A percentile compares a stretch with the other conserved stretches of the same genome.
phyloP scores from a whole-genome alignment of 805 yeast species.

The Wickerhamomyces kurtzmanii region DNA sequence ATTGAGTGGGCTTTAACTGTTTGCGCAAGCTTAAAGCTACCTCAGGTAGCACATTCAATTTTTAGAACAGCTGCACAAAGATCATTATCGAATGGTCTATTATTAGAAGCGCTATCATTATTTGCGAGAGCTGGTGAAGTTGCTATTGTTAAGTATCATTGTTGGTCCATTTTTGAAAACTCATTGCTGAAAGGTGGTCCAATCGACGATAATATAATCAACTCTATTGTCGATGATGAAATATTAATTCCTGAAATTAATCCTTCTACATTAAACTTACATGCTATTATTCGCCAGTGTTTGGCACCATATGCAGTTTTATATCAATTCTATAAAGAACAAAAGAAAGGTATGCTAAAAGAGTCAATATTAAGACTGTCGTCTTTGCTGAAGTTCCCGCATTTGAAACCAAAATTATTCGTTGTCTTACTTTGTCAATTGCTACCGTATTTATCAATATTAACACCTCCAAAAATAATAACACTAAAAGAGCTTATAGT shows the following conservation, averaged over 20 bases:
- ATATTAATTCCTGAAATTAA: conserved; percentile 19
- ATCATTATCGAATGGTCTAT: conserved; percentile 11
- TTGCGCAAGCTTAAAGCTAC: conserved; percentile 57
- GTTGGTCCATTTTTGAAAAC: conserved; percentile 58
- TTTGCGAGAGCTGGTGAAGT: conserved; percentile 55
- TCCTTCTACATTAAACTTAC: conserved; percentile 20
- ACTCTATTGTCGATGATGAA: conserved; percentile 33
- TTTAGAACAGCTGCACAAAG: conserved; percentile 25
- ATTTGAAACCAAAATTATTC: conserved; percentile 40
- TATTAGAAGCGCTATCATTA: conserved; percentile 55
- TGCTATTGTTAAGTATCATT: conserved; percentile 35
- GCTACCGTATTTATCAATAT: conserved; percentile 27
- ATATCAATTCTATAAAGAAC: conserved; percentile 33
- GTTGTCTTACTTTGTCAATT: conserved; percentile 41
- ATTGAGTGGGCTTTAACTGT: conserved; percentile 70
- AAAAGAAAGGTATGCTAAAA: conserved; percentile 15
- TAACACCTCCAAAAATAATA: conserved; percentile 11
- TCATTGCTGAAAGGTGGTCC: conserved; percentile 41
- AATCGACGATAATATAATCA: conserved; percentile 46
- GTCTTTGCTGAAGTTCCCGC: conserved; percentile 36
- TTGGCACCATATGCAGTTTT: conserved; percentile 65
- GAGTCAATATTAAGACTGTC: conserved; percentile 21
- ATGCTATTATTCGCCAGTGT: conserved; percentile 56
- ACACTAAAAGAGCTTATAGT: conserved; percentile 10
- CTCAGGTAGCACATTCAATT: conserved; percentile 46